These are phyloP conservation scores for Blepharisma stoltei DNA, from an alignment of 73 alveolate species.

Conservation along the genomic window DNA sequence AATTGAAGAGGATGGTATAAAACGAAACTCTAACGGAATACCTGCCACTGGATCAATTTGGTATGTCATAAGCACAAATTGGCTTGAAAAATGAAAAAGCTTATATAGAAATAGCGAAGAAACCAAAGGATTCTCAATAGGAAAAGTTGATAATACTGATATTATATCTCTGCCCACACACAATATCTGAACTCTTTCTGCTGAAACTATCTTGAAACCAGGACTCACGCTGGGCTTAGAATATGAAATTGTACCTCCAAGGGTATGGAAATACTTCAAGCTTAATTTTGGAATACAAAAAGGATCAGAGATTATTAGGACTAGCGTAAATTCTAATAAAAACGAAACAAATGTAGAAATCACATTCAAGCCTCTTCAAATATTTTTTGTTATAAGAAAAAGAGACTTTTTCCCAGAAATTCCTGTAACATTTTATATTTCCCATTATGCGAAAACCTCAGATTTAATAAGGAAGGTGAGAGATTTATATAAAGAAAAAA, in stretches of 20 bases:
- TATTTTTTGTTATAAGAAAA: not conserved
- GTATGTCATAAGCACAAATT: not conserved
- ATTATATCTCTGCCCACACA: not conserved
- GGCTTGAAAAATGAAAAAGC: not conserved
- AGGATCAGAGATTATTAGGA: not conserved
- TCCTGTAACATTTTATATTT: not conserved
- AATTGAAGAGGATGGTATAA: no score
- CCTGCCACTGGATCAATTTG: not conserved
- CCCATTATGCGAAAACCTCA: not conserved
- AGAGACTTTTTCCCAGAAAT: not conserved
- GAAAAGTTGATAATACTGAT: not conserved
- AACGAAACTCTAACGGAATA: no score
- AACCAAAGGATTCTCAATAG: not conserved
- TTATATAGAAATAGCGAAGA: not conserved
- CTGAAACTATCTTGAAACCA: not conserved
- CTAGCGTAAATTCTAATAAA: not conserved
- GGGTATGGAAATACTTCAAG: not conserved
- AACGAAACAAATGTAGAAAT: not conserved
- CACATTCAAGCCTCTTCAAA: not conserved
- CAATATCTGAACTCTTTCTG: no score
- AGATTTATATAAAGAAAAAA: not conserved
- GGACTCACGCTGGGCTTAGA: not conserved
- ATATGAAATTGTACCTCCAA: not conserved
- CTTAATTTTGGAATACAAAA: not conserved
- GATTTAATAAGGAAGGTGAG: not conserved